These are phyloP conservation scores for Hebeloma cylindrosporum DNA, from an alignment of 768 basidiomycete species.

Conservation along the genomic window DNA sequence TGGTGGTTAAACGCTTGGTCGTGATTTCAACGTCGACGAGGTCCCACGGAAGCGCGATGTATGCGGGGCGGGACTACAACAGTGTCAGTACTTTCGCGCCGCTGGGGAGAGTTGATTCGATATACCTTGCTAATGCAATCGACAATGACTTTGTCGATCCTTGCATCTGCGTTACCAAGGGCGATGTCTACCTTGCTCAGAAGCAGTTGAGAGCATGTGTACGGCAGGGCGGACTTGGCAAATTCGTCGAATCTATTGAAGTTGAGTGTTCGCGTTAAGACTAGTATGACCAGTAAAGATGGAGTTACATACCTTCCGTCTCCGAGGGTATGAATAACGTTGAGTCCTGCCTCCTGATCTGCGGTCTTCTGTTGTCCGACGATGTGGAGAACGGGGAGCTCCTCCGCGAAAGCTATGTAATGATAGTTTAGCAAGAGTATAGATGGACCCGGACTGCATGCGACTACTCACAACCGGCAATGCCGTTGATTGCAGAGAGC, in stretches of 20 bases:
- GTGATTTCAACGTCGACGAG: conserved; percentile 8
- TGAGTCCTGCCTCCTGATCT: neutral
- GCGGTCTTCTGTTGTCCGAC: conserved; percentile 8
- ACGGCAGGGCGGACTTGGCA: conserved; percentile 5
- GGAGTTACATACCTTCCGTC: conserved; percentile 9
- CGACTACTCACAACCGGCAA: conserved; percentile 12
- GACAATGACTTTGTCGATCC: conserved; percentile 12
- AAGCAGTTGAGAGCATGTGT: conserved; percentile 9
- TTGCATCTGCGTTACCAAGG: conserved; percentile 3
- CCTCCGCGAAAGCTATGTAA: conserved; percentile 13
- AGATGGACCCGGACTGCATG: neutral
- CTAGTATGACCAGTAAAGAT: neutral
- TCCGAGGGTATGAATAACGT: conserved; percentile 14
- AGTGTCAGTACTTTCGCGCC: neutral
- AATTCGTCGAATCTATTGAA: conserved; percentile 12
- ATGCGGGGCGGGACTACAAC: conserved; percentile 11
- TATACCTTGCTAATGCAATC: conserved; percentile 16
- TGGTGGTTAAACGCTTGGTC: conserved; percentile 4
- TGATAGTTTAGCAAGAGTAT: neutral
- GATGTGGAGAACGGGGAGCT: conserved; percentile 15
- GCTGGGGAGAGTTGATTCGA: neutral
- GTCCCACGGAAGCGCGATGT: conserved; percentile 11
- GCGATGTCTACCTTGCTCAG: conserved; percentile 7
- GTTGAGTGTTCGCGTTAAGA: neutral
- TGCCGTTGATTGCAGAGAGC: conserved; percentile 16